Evolutionary conservation across 352 stramenopile genomes (phyloP), one percentile per base, ranked within the genome.

Genomic region (Phytophthora constricta): DNA sequence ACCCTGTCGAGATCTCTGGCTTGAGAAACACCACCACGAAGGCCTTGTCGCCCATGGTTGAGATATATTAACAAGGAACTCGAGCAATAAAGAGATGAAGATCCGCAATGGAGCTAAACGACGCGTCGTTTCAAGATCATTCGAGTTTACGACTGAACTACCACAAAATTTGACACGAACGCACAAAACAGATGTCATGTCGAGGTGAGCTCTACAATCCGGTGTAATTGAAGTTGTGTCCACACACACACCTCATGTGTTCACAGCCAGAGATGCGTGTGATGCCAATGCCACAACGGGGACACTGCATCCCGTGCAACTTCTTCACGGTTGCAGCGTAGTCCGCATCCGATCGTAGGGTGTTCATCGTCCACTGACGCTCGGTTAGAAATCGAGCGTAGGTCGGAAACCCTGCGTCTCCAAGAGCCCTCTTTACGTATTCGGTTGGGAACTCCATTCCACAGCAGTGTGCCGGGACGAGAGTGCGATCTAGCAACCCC

Each of bases 1-100:
- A 80, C 1, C 78, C 81, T 0, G 76, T 79, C 14, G 81, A 71
- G 69, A 90, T 89, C 64, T 92, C 84, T 1, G 84, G 84, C 27
- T 84, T 85, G 45, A 92, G 56, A 14, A 89, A 58, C 48, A 79
- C 72, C 48, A 89, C 46, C 14, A 82, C 70, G 42, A 86, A 87
- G 22, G 80, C 62, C n/a, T n/a, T 20, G 10, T 50, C 53, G 23
- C 22, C 31, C 65, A 75, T 71, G 45, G 7, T 22, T 47, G 1
- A 19, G n/a, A 52, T 5, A 34, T 22, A 58, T 47, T 34, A 34
- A 48, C n/a, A 37, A 27, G 28, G 33, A 28, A 9, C 20, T 22
- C 50, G 47, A 37, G 31, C 42, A 54, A 53, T 34, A 41, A 19
- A 48, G 45, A 51, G 34, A 10, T 45, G 48, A 45, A 59, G 39